Conservation (phyloP, 2,329 filamentous ascomycete species). For the Hymenoscyphus infarciens region DNA sequence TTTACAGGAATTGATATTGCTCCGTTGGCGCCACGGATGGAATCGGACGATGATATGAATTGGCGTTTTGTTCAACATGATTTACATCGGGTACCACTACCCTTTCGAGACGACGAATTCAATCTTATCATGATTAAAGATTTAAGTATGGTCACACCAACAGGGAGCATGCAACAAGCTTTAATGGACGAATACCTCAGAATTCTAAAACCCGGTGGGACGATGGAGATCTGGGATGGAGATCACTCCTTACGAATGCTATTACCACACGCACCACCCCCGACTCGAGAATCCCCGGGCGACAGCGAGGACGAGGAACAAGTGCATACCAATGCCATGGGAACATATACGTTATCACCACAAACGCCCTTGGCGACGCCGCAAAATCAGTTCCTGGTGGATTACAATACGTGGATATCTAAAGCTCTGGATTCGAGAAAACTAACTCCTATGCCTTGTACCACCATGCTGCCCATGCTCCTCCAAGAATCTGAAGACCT, state of each 20-base stretch:
- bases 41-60: slow-evolving; percentile 67
- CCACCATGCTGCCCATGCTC: slow-evolving; percentile 69
- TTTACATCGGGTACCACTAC: slow-evolving; percentile 67
- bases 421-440: slow-evolving; percentile 70
- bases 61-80: slow-evolving; percentile 91
- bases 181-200: slow-evolving; percentile 72
- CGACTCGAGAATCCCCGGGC: slow-evolving; percentile 36
- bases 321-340: slow-evolving; percentile 62
- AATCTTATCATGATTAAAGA: slow-evolving; percentile 90
- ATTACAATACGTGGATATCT: slow-evolving; percentile 80
- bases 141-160: slow-evolving; percentile 62
- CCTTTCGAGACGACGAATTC: slow-evolving; percentile 76
- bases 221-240: slow-evolving; percentile 84
- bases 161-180: slow-evolving; percentile 49
- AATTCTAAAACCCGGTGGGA: slow-evolving; percentile 72
- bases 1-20: slow-evolving; percentile 84
- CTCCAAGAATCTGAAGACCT: slow-evolving; percentile 76
- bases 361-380: slow-evolving; percentile 79
- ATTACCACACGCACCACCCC: slow-evolving; percentile 63
- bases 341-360: slow-evolving; percentile 77
- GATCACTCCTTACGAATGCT: slow-evolving; percentile 83
- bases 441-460: slow-evolving; percentile 73
- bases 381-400: slow-evolving; percentile 75
- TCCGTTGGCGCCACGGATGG: slow-evolving; percentile 61
- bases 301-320: slow-evolving; percentile 57